A percentile compares a stretch with the other conserved stretches of the same genome.
phyloP scores from a whole-genome alignment of 352 stramenopile genomes.

The Thalassiosira hispida region DNA sequence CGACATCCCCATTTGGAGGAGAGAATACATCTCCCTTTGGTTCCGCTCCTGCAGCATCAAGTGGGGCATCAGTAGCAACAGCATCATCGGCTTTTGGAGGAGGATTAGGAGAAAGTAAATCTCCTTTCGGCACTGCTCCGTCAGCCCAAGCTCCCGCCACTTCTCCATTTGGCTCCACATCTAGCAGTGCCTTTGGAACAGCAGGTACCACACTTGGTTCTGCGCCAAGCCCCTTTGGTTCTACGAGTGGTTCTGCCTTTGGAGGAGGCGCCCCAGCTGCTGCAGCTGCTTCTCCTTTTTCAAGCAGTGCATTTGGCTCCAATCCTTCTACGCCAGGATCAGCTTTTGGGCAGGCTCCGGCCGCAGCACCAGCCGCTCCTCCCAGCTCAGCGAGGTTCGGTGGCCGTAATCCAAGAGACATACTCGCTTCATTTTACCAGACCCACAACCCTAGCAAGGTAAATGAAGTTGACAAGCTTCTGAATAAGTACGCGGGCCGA shows the following conservation, averaged over 20 bases:
- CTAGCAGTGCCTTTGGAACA: slow-evolving; percentile 14
- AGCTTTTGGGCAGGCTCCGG: slow-evolving; percentile 42
- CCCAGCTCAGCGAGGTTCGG: slow-evolving; percentile 49
- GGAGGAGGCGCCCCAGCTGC: slow-evolving; percentile 4
- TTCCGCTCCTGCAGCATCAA: background rate
- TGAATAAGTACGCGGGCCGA: slow-evolving; percentile 80
- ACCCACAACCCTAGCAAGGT: slow-evolving; percentile 70
- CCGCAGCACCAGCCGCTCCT: slow-evolving; percentile 3
- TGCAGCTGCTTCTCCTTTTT: slow-evolving; percentile 13
- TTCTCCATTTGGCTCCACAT: slow-evolving; percentile 32
- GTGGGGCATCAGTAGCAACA: background rate
- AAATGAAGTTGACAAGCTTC: slow-evolving; percentile 74
- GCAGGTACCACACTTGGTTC: background rate
- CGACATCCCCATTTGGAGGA: slow-evolving; percentile 18
- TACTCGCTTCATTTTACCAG: slow-evolving; percentile 79
- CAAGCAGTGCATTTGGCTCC: slow-evolving; percentile 25
- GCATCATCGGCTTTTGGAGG: slow-evolving; percentile 14
- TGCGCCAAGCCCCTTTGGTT: slow-evolving; percentile 7
- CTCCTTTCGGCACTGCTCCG: slow-evolving; percentile 20
- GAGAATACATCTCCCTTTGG: slow-evolving; percentile 20
- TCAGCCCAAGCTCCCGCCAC: slow-evolving; percentile 23
- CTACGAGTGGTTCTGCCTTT: background rate
- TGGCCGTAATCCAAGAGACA: slow-evolving; percentile 65
- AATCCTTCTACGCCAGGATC: slow-evolving; percentile 14
- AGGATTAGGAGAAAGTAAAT: slow-evolving; percentile 26